Conservation (phyloP, 805 yeast species). For the Helenozyma baotianmanensis region DNA sequence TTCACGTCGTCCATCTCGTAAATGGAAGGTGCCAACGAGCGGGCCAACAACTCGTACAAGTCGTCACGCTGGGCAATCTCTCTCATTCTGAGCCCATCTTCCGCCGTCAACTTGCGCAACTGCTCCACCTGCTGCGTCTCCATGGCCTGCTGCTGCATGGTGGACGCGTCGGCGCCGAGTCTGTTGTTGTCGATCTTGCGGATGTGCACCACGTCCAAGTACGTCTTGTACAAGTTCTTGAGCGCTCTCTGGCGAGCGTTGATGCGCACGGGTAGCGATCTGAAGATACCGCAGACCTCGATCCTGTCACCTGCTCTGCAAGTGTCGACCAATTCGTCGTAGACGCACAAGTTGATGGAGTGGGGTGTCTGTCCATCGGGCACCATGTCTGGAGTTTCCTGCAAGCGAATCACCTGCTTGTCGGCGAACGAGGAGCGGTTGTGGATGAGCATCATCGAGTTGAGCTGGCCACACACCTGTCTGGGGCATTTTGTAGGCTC, state of each 20-base stretch:
- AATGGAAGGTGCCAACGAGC: constrained; percentile 95
- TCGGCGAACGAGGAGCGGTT: constrained; percentile 92
- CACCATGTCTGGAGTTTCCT: constrained; percentile 92
- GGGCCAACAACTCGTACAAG: constrained; percentile 76
- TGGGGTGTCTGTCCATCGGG: constrained; percentile 99
- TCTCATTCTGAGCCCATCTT: constrained; percentile 62
- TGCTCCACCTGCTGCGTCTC: constrained; percentile 75
- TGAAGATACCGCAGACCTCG: constrained; percentile 91
- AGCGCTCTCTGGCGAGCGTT: constrained; percentile 81
- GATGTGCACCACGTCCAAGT: constrained; percentile 89
- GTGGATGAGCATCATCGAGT: constrained; percentile 87
- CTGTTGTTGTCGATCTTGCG: constrained; percentile 80
- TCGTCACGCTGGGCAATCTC: constrained; percentile 66
- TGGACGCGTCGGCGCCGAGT: constrained; percentile 73
- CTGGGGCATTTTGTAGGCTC: constrained; percentile 96
- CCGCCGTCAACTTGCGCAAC: constrained; percentile 59
- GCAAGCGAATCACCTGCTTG: constrained; percentile 89
- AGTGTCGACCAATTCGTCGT: constrained; percentile 91
- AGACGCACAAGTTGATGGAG: constrained; percentile 86
- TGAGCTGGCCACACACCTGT: constrained; percentile 70
- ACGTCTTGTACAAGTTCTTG: constrained; percentile 84
- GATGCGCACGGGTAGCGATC: constrained; percentile 87
- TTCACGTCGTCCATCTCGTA: constrained; percentile 96
- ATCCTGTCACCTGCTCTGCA: constrained; percentile 96
- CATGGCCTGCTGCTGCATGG: constrained; percentile 55